Base-by-base conservation (phyloP, 805 yeast genomes). In the Yarrowia sp. region DNA sequence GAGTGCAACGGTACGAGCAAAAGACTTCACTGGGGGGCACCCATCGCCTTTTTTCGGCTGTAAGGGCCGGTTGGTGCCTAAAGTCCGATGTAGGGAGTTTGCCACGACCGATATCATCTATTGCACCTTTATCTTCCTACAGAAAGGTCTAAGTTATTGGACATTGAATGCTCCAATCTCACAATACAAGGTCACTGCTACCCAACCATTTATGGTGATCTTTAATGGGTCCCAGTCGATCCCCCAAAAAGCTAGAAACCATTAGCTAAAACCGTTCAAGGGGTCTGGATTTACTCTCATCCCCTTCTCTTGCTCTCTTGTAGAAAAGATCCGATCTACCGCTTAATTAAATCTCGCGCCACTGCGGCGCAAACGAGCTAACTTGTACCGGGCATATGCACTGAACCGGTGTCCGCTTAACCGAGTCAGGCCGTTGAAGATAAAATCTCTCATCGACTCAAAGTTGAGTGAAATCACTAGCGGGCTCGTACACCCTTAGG, bases 1-100 rank as follows among this genome's bases (percentile, higher is more conserved):
- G 20, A 36, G 56, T 50, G 55, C 55, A 50, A 50, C 55, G 55
- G 56, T 36, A 50, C 56, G 56, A 50, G 56, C n/a, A 50, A 36
- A 36, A 34, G 42, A 17, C 30, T 33, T 49, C 17, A 24, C 30
- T 24, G 30, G 30, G 30, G 30, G 30, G 6, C 6, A 24, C 6
- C 6, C 30, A 24, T 24, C 12, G 20, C 8, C 12, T 36, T 50
- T 50, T 19, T 34, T 19, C 56, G 56, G 56, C 56, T 34, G 30
- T 50, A 34, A 9, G 55, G n/a, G 36, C 17, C 24, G n/a, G 14
- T 50, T 34, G 56, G 17, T 49, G 39, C 55, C 39, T 36, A 12
- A 50, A 17, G 30, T 34, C 42, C 56, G 42, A 36, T 33, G 20
- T 19, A 33, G 13, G 4, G 52, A 6, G 20, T 20, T 33, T 10